Conservation (phyloP, 148 eudicot species). For the Vaccinium darrowii region DNA sequence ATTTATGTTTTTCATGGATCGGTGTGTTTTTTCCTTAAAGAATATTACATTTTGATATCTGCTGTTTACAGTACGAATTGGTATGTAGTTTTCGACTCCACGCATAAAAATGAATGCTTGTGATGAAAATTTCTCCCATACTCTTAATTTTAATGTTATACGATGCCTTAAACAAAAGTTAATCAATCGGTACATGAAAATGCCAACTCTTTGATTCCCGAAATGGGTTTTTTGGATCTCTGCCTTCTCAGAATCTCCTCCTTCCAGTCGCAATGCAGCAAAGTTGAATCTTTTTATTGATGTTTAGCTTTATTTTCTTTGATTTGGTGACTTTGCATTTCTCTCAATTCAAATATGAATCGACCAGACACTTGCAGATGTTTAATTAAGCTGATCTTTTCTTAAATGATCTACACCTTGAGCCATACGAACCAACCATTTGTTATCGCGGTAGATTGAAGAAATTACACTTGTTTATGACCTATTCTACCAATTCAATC, state of each 20-base stretch:
- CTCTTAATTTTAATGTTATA: neutral
- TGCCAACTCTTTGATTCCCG: neutral
- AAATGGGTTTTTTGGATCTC: neutral
- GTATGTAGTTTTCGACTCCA: neutral
- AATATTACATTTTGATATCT: neutral
- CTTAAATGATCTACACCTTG: neutral
- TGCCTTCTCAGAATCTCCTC: neutral
- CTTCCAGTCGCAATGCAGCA: neutral
- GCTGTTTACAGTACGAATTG: neutral
- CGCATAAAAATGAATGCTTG: neutral
- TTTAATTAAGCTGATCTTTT: neutral
- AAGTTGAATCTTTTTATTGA: neutral
- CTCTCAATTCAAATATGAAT: neutral
- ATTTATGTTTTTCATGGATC: neutral
- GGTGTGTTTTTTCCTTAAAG: neutral
- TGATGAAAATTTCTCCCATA: neutral
- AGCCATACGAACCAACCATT: neutral
- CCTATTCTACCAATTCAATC: conserved; percentile 21
- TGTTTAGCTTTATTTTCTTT: neutral
- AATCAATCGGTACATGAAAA: neutral
- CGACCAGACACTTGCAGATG: neutral
- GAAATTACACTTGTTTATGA: conserved; percentile 44
- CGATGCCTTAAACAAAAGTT: neutral
- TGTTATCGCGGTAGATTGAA: conserved; percentile 34
- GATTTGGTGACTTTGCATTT: neutral